Percentiles rank a stretch among this genome's conserved stretches.
Conservation (phyloP, 345 rosid species). For the Gynandropsis gynandra region DNA sequence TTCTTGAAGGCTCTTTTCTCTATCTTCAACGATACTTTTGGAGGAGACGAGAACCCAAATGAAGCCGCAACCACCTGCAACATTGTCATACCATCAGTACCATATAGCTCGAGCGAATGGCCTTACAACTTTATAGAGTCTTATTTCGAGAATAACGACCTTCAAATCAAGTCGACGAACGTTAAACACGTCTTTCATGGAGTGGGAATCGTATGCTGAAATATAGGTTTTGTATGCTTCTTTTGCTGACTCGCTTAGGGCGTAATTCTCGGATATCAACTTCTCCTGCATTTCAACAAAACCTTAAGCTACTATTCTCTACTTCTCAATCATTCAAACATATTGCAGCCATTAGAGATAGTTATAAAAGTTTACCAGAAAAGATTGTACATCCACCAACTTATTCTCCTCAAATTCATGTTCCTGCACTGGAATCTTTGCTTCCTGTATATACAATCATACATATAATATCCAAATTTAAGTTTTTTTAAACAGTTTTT, state of each 20-base stretch:
- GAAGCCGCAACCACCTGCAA: constrained; percentile 81
- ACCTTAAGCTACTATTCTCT: not conserved
- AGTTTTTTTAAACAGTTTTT: too few species aligned
- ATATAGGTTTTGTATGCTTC: constrained; percentile 91
- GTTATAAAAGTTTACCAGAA: constrained; percentile 45
- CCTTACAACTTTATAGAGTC: too few species aligned
- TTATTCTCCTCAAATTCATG: constrained; percentile 71
- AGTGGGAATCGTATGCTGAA: constrained; percentile 85
- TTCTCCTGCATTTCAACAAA: constrained; percentile 56
- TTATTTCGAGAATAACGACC: constrained; percentile 36
- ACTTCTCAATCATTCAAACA: not conserved
- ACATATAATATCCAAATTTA: constrained; percentile 1
- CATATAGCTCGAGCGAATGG: too few species aligned
- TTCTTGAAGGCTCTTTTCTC: constrained; percentile 71
- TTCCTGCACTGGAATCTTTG: constrained; percentile 80
- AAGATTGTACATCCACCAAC: constrained; percentile 64
- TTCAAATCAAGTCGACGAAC: constrained; percentile 80
- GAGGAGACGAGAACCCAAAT: constrained; percentile 75
- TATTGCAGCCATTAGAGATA: too few species aligned
- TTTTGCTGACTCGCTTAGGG: constrained; percentile 74
- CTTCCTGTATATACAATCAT: constrained; percentile 37
- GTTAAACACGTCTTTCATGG: constrained; percentile 87
- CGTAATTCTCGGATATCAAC: constrained; percentile 55
- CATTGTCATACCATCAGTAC: not conserved
- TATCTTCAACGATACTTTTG: constrained; percentile 64